Base-by-base conservation (phyloP, 2,329 filamentous ascomycete species). In the Ophiobolus disseminans region DNA sequence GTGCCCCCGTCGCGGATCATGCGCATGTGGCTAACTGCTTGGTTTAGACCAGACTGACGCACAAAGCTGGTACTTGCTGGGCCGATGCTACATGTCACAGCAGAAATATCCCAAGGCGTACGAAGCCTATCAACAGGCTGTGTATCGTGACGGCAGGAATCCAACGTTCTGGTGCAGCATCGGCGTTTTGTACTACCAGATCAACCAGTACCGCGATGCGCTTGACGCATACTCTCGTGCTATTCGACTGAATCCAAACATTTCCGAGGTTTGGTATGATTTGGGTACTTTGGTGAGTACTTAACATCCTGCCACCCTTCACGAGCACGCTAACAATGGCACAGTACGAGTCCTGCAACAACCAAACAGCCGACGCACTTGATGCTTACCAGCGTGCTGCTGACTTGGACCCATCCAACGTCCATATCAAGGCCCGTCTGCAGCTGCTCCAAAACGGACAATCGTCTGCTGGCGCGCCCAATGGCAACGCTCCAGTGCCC, bases 91-190 rank as follows among this genome's bases (percentile, higher is more conserved):
- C 80, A 97, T 99, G 94, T 95, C 93, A 59, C 93, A 97, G 76
- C 91, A 96, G 73, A 97, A 97, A 74, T 97, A 97, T 66, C 93
- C 93, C 66, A 97, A 97, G 74, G 94, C 94, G 0, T 97, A 97
- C 66, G 94, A 99, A 71, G 93, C 94, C 5, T 97, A 97, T 74
- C 94, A 99, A 72, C 94, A 99, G 78, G 94, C 94, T 2, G 94
- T 99, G 30, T 99, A 99, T 71, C 91, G 94, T 48, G 94, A 99
- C 72, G 94, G 94, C 25, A 88, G 94, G 62, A 97, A 97, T 72
- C 94, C 94, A 14, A 97, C 94, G 2, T 99, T 97, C 79, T 99
- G 94, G 94, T 97, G 94, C 79, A 97, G 93, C 8, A 99, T 99
- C 70, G 94, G 94, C 72, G 94, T 99, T 13, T 82, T 99, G 50